phyloP scores from a whole-genome alignment of 2,329 filamentous ascomycete genomes.

The Geosmithia morbida region DNA sequence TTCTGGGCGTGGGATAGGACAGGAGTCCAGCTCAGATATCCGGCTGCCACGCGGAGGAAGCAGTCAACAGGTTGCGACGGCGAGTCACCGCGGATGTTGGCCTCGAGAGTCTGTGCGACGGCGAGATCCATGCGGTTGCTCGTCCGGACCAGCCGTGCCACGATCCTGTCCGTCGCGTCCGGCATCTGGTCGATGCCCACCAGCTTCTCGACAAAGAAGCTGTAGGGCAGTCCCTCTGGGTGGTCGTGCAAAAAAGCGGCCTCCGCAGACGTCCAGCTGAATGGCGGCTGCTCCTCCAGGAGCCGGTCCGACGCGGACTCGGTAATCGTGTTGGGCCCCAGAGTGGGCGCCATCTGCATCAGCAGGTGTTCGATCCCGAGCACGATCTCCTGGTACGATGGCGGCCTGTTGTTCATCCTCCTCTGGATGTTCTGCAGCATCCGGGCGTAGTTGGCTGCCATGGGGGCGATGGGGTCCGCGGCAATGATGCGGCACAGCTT shows the following conservation, averaged over 20 bases:
- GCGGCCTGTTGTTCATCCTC: constrained; percentile 31
- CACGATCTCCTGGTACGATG: constrained; percentile 39
- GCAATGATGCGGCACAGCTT: constrained; percentile 45
- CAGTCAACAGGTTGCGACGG: constrained; percentile 30
- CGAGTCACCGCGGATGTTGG: constrained; percentile 32
- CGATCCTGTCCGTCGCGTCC: constrained; percentile 35
- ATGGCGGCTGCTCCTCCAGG: constrained; percentile 14
- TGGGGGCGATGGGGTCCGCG: constrained; percentile 37
- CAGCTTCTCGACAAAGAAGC: constrained; percentile 52
- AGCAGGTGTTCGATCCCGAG: constrained; percentile 31
- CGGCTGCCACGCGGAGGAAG: constrained; percentile 40
- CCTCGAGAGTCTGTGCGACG: constrained; percentile 37
- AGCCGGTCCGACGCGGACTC: constrained; percentile 25
- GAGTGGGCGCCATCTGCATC: constrained; percentile 22
- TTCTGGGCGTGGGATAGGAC: constrained; percentile 16
- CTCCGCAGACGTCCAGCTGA: constrained; percentile 32
- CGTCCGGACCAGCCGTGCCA: constrained; percentile 40
- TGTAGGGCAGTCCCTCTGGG: constrained; percentile 15
- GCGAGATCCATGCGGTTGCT: constrained; percentile 33
- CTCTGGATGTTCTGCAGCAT: constrained; percentile 38
- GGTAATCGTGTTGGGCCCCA: constrained; percentile 19
- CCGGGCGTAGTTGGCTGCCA: constrained; percentile 38
- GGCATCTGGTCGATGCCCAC: constrained; percentile 46
- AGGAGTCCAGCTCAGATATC: constrained; percentile 33
- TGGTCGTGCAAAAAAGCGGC: constrained; percentile 28